A percentile compares a stretch with the other conserved stretches of the same genome.
These are phyloP conservation scores for Bruguiera sexangula DNA, from an alignment of 345 rosid species.

Conservation along the genomic window DNA sequence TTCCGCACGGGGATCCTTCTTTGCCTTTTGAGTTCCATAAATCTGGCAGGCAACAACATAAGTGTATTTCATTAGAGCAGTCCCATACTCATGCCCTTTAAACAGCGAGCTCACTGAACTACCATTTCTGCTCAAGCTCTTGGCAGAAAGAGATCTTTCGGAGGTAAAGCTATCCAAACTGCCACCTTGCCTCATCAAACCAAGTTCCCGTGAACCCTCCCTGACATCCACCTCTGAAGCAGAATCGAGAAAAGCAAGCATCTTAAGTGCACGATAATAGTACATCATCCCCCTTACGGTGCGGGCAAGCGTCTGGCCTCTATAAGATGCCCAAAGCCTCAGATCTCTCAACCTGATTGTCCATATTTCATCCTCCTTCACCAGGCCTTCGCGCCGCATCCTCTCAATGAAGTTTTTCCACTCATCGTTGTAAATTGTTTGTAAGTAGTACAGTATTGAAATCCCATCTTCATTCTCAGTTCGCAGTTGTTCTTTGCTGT, in stretches of 20 bases:
- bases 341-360: conserved; percentile 75
- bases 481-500: conserved; percentile 83
- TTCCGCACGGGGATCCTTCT: conserved; percentile 82
- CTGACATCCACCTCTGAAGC: conserved; percentile 92
- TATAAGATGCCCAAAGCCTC: conserved; percentile 96
- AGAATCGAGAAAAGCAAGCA: conserved; percentile 95
- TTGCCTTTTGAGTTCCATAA: conserved; percentile 88
- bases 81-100: conserved; percentile 85
- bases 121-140: conserved; percentile 56
- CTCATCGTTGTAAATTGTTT: conserved; percentile 89
- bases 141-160: conserved; percentile 45
- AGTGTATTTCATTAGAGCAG: conserved; percentile 89
- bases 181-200: conserved; percentile 58
- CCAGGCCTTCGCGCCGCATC: conserved; percentile 83
- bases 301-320: conserved; percentile 94
- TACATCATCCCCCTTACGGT: conserved; percentile 99
- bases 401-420: conserved; percentile 94
- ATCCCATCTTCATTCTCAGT: conserved; percentile 95
- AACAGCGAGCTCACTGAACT: conserved; percentile 58
- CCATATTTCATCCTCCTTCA: conserved; percentile 64
- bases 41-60: conserved; percentile 97
- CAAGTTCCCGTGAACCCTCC: conserved; percentile 75
- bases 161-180: conserved; percentile 35
- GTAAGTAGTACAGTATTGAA: conserved; percentile 79
- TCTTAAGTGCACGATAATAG: conserved; percentile 87